Evolutionary conservation across 805 yeast genomes (phyloP), one percentile per base, ranked within the genome.

Genomic region (Candida sphagnicola): DNA sequence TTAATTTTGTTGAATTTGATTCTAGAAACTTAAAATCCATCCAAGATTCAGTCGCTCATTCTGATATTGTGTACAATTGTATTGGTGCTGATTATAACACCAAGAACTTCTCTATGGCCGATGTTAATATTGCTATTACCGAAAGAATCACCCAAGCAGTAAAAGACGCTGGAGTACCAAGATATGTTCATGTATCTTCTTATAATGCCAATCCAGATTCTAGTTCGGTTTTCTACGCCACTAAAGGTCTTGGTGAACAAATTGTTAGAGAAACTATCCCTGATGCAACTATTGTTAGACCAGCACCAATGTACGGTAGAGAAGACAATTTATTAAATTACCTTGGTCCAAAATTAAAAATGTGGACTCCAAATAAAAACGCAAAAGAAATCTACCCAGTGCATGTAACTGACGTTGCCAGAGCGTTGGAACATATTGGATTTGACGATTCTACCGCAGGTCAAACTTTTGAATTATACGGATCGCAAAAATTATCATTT

Each of bases 381-480:
- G 74, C 76, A 46, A 83, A 83, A 61, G 67, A 62, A 45, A 60
- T 81, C 32, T 72, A 74, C 50, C 95, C 95, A 30, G 79, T 80
- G n/a, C 87, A 83, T 56, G 87, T 80, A 28, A 48, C 68, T 35
- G 95, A 87, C 56, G 89, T 86, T 41, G 91, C 93, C 16, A 67
- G 74, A 46, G 95, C 85, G 3, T 69, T 87, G 49, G 93, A 84
- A 66, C 74, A 69, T 49, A 85, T 87, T 49, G 90, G 86, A 8
- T 86, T 67, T 58, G 90, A 87, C 57, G 95, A 87, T 60, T 67
- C 85, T 38, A 86, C 95, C 15, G 72, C 72, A 11, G 95, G 95
- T 44, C 74, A 83, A 61, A 72, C 82, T 36, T 87, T 63, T 61
- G 95, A 87, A 64, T 72, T 87, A 46, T 70, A 65, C 52, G 95